Base-by-base conservation (phyloP, 495 filamentous ascomycete genomes). In the Annulohypoxylon maeteangense region DNA sequence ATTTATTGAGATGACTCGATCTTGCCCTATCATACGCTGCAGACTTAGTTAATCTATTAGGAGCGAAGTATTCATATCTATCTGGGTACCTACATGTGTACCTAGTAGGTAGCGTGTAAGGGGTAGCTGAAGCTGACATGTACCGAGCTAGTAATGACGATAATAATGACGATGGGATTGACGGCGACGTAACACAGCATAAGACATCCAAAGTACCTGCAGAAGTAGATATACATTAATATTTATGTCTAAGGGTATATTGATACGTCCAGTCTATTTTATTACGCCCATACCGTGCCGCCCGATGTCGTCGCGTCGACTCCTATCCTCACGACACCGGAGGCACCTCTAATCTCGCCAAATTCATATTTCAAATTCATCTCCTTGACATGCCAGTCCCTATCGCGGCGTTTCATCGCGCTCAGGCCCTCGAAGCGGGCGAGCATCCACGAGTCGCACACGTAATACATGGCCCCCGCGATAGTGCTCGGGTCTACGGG, bases 391-490 rank as follows among this genome's bases (percentile, higher is more conserved):
- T 45, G 53, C 32, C 55, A 60, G 27, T 77, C 75, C 27, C 75
- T 67, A 55, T 71, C 68, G 29, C 32, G 12, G 11, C 65, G 65
- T 11, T 67, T 55, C 58, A 78, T 45, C 38, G 67, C 71, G 34
- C 75, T 74, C n/a, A 77, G 18, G 16, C 78, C 68, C 20, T 78
- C 77, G 40, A 76, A 75, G 20, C 64, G 72, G 40, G 44, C 22
- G 4, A 76, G 47, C 74, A 78, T 71, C 36, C 61, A 65, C 27
- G 72, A 76, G 45, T 79, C 77, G 47, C 72, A 75, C 18, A 80
- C 74, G 45, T 80, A 80, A 62, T 79, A 79, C 64, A 76, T 64
- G 14, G 61, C 65, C 8, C 77, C 73, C 8, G 77, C 77, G 23
- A 80, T 61, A 12, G 75, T 76, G 32, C 65, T 68, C 0, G 78